Conservation (phyloP, 371 early-diverging fungal genomes). For the Amoeboaphelidium protococcarum region DNA sequence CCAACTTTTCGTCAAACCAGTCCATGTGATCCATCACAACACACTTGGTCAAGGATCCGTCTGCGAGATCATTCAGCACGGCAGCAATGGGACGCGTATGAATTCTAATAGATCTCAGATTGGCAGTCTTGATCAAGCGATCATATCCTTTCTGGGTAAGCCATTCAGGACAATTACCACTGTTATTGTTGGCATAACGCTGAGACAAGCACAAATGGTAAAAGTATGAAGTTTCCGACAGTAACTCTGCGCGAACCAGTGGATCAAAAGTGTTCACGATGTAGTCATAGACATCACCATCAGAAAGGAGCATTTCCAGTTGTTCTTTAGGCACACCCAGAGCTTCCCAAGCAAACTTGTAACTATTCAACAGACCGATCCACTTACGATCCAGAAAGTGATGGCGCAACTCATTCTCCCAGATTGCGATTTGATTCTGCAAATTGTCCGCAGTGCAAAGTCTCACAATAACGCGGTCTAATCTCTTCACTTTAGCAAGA, state of each 20-base stretch:
- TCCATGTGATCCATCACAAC: conserved; percentile 74
- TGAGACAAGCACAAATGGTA: conserved; percentile 45
- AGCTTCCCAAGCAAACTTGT: conserved; percentile 58
- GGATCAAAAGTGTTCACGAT: conserved; percentile 55
- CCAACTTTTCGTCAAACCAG: conserved; percentile 38
- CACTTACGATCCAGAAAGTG: conserved; percentile 27
- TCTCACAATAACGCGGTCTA: conserved; percentile 23
- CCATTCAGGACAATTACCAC: conserved; percentile 31
- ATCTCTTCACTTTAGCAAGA: conserved; percentile 27
- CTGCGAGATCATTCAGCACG: conserved; percentile 23
- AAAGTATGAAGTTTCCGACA: conserved; percentile 47
- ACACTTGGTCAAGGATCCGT: conserved; percentile 37
- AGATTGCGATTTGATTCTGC: conserved; percentile 29
- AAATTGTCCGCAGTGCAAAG: conserved; percentile 26
- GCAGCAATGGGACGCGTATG: conserved; percentile 49
- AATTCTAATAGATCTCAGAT: conserved; percentile 30
- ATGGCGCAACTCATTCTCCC: conserved; percentile 29
- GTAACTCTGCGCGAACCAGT: conserved; percentile 27
- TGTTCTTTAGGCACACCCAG: conserved; percentile 66
- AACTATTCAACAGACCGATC: conserved; percentile 28
- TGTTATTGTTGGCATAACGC: conserved; percentile 24
- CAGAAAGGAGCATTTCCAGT: conserved; percentile 53
- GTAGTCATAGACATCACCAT: conserved; percentile 46
- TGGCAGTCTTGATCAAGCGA: conserved; percentile 17
- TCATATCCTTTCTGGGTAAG: conserved; percentile 37